phyloP scores from a whole-genome alignment of 1,139 yeast species.

The Diutina siamensis region DNA sequence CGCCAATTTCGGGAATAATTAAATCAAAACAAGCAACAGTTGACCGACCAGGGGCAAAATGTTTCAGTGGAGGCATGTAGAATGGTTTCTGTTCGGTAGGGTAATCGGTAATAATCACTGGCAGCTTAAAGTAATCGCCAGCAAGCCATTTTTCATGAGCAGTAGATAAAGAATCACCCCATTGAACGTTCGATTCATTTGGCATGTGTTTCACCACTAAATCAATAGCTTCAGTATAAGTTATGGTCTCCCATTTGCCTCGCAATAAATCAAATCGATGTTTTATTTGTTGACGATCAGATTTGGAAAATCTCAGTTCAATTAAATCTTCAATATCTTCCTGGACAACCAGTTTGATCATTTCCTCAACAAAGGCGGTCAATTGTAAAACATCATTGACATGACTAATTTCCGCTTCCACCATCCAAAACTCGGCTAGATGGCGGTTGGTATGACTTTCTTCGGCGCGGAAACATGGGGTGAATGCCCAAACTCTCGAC shows the following conservation, averaged over 20 bases:
- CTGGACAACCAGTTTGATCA: conserved; percentile 48
- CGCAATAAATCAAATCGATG: conserved; percentile 19
- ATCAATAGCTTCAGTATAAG: conserved; percentile 66
- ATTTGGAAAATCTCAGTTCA: conserved; percentile 23
- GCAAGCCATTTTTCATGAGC: conserved; percentile 93
- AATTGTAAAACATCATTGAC: conserved; percentile 46
- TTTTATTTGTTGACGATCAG: conserved; percentile 17
- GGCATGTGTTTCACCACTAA: conserved; percentile 26
- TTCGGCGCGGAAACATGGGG: conserved; percentile 94
- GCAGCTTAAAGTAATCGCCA: conserved; percentile 50
- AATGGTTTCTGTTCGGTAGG: conserved; percentile 77
- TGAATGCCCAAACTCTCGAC: conserved; percentile 74
- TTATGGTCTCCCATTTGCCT: conserved; percentile 55
- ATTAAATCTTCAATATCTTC: conserved; percentile 33
- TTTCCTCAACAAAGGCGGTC: conserved; percentile 52
- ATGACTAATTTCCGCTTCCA: conserved; percentile 83
- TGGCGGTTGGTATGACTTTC: conserved; percentile 85
- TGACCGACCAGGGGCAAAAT: conserved; percentile 20
- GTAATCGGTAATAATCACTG: conserved; percentile 85
- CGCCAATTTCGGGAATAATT: conserved; percentile 87
- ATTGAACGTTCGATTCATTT: conserved; percentile 21
- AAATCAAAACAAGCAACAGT: conserved; percentile 91
- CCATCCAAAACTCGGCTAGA: conserved; percentile 94
- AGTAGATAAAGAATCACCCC: conserved; percentile 70
- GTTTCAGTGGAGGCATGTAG: conserved; percentile 56